Conservation (phyloP, 2,329 filamentous ascomycete genomes). For the Aspergillus texensis region DNA sequence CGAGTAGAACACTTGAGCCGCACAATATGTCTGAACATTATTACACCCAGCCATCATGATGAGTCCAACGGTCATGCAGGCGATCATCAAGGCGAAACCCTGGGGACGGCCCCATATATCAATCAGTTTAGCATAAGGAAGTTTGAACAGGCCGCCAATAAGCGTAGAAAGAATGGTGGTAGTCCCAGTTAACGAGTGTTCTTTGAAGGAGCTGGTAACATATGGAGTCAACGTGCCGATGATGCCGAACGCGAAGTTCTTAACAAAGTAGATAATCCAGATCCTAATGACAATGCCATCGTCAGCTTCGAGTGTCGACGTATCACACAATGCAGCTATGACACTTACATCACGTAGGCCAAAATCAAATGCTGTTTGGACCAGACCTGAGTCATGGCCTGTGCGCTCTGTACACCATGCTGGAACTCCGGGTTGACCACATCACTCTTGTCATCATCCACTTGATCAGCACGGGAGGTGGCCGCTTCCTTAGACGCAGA, state of each 20-base stretch:
- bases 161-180: conserved; percentile 58
- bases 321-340: not conserved
- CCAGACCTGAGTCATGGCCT: conserved; percentile 22
- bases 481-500: not conserved
- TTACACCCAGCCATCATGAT: conserved; percentile 65
- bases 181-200: conserved; percentile 32
- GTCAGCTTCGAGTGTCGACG: not conserved
- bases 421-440: conserved; percentile 17
- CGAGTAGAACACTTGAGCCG: conserved; percentile 64
- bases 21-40: conserved; percentile 63
- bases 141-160: conserved; percentile 60
- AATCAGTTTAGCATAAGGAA: conserved; percentile 65
- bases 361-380: conserved; percentile 14
- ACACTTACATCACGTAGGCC: conserved; percentile 8
- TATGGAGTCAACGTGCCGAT: conserved; percentile 11
- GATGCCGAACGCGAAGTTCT: conserved; percentile 7
- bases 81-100: conserved; percentile 55
- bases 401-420: conserved; percentile 19
- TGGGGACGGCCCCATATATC: conserved; percentile 65
- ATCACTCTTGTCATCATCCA: conserved; percentile 10
- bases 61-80: conserved; percentile 52
- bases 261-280: conserved; percentile 12
- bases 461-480: not conserved
- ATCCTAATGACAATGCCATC: not conserved
- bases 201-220: conserved; percentile 9